These are phyloP conservation scores for Coemansia pectinata DNA, from an alignment of 192 early-diverging fungal genomes.

Conservation along the genomic window DNA sequence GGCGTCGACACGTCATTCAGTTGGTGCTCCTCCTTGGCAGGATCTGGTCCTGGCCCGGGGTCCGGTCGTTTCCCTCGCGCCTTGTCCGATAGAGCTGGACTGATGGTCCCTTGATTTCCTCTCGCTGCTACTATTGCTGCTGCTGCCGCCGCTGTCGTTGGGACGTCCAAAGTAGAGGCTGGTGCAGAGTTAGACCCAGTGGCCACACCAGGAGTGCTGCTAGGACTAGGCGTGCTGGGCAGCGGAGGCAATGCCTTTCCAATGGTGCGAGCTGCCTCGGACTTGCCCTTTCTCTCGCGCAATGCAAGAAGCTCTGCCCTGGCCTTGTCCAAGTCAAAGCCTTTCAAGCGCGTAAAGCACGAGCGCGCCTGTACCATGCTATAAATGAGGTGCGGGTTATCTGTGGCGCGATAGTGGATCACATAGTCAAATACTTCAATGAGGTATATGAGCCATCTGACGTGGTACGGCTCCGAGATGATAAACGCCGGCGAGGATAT, in stretches of 20 bases:
- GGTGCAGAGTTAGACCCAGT: background rate
- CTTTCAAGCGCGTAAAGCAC: slow-evolving; percentile 66
- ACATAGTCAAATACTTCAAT: slow-evolving; percentile 83
- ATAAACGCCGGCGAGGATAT: slow-evolving; percentile 79
- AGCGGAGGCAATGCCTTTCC: slow-evolving; percentile 15
- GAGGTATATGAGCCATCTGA: slow-evolving; percentile 70
- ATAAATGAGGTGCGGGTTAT: slow-evolving; percentile 81
- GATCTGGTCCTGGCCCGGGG: background rate
- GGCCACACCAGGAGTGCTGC: background rate
- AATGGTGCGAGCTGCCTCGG: slow-evolving; percentile 35
- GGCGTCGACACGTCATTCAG: slow-evolving; percentile 2
- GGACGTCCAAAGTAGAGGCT: slow-evolving; percentile 8
- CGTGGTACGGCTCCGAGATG: slow-evolving; percentile 76
- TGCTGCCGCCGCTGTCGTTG: slow-evolving; percentile 14
- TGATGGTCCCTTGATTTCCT: slow-evolving; percentile 18
- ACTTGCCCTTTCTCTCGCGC: slow-evolving; percentile 55
- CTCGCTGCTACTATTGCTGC: background rate
- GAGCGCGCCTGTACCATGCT: slow-evolving; percentile 73
- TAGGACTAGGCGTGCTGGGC: background rate
- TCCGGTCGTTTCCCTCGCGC: slow-evolving; percentile 72
- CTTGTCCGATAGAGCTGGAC: slow-evolving; percentile 69
- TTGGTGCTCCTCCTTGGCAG: slow-evolving; percentile 9
- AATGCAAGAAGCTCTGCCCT: slow-evolving; percentile 57
- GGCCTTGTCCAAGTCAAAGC: slow-evolving; percentile 69
- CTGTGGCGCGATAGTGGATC: slow-evolving; percentile 80